Percentiles rank a stretch among this genome's conserved stretches.
Evolutionary conservation across 2,329 filamentous ascomycete genomes (phyloP).

Genomic region (Colletotrichum graminicola): DNA sequence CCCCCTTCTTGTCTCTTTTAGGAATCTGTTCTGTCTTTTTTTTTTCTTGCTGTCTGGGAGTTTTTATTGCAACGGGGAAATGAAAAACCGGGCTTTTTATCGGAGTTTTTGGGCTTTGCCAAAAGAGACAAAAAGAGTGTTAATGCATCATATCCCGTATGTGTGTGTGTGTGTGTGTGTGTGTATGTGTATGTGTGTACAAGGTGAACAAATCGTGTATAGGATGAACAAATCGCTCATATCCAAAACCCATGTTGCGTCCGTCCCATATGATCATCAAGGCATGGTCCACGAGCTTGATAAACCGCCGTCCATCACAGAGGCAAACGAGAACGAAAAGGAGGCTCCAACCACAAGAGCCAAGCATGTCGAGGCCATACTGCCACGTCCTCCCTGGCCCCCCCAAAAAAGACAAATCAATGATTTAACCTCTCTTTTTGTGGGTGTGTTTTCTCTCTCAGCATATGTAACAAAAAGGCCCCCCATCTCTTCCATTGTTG

Average conservation of each 20-base stretch:
- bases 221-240: constrained; percentile 16
- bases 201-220: constrained; percentile 14
- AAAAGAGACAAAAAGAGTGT: constrained; percentile 9
- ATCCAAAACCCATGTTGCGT: not conserved
- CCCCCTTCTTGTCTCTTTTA: constrained; percentile 15
- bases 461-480: not conserved
- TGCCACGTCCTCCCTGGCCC: too few relatives aligned
- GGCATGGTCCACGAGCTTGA: too few relatives aligned
- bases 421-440: too few relatives aligned
- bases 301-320: too few relatives aligned
- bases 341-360: too few relatives aligned
- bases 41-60: constrained; percentile 25
- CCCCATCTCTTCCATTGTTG: not conserved
- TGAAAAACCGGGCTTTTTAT: constrained; percentile 23
- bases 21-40: not conserved
- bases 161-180: constrained; percentile 9
- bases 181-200: constrained; percentile 20
- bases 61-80: constrained; percentile 21
- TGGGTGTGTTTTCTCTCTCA: not conserved
- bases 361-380: too few relatives aligned
- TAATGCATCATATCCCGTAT: constrained; percentile 13
- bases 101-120: constrained; percentile 22
- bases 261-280: not conserved
- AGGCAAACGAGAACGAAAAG: too few relatives aligned
- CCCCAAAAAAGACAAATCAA: too few relatives aligned